phyloP scores from a whole-genome alignment of 2,329 filamentous ascomycete species.

The Xylaria sp. region DNA sequence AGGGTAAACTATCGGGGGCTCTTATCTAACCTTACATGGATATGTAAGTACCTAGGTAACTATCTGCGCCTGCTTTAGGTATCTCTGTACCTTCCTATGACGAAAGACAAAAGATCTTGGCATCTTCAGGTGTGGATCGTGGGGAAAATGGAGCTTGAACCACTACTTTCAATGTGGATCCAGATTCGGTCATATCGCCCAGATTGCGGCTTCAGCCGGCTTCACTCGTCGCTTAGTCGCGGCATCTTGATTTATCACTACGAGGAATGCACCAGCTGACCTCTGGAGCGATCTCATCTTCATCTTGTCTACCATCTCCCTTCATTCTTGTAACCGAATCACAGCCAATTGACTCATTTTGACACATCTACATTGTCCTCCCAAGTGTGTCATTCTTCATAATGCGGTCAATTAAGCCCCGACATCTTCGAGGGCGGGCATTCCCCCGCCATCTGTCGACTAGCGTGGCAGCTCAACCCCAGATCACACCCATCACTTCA shows the following conservation, averaged over 20 bases:
- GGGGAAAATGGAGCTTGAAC: slow-evolving; percentile 23
- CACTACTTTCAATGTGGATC: slow-evolving; percentile 8
- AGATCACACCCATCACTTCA: slow-evolving; percentile 71
- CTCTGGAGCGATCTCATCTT: slow-evolving; percentile 12
- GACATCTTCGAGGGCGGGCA: slow-evolving; percentile 60
- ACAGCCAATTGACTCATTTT: slow-evolving; percentile 13
- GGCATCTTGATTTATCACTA: slow-evolving; percentile 30
- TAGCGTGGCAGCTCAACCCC: slow-evolving; percentile 48
- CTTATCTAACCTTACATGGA: neutral
- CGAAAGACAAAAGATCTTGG: slow-evolving; percentile 13
- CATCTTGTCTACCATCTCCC: neutral
- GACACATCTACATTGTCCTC: slow-evolving; percentile 21
- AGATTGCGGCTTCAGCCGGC: slow-evolving; percentile 37
- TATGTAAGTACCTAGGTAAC: no score
- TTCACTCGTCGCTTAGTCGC: slow-evolving; percentile 38
- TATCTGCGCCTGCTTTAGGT: no score
- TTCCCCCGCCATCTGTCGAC: slow-evolving; percentile 55
- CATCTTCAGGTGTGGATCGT: slow-evolving; percentile 16
- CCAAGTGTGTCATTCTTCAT: slow-evolving; percentile 36
- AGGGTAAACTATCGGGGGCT: neutral
- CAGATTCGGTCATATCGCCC: neutral
- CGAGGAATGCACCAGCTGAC: slow-evolving; percentile 36
- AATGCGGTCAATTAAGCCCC: slow-evolving; percentile 68
- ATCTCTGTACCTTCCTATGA: no score
- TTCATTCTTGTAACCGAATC: slow-evolving; percentile 11